Base-by-base conservation (phyloP, 2,329 filamentous ascomycete species). In the Aspergillus clavatus region DNA sequence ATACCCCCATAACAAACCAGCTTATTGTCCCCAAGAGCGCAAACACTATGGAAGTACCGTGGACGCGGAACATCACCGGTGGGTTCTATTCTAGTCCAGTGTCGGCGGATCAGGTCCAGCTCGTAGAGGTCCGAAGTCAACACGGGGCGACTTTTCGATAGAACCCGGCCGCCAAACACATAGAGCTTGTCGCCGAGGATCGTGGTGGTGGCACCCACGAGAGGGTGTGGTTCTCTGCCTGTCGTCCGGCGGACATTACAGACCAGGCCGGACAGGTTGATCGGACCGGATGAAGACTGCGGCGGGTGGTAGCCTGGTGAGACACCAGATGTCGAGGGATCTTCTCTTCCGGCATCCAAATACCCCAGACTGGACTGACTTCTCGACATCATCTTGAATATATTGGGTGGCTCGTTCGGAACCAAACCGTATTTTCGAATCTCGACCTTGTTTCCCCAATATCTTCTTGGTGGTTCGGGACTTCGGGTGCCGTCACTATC, bases 1-100 rank as follows among this genome's bases (percentile, higher is more conserved):
- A 98, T 98, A 56, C 93, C 93, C 46, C 93, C 93, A 67, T 97
- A 98, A 69, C 91, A 97, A 3, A 98, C 91, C 66, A 98, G 77
- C 68, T 97, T 98, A 2, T 89, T 91, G 63, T 97, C 93, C 18
- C 93, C 93, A 2, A 98, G 72, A 1, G 88, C 80, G 65, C 93
- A 98, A 66, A 97, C 87, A 53, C 89, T 97, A 72, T 98, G 93
- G 55, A 98, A 98, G 66, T 98, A 98, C 50, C 93, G 81, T 7
- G 93, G 89, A 2, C 89, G 86, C 1, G 93, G 93, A 28, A 94
- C 74, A 58, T 97, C 89, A 36, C 93, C 93, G 22, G 75, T 78
- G 0, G 87, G 83, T 42, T 95, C 87, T 19, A 97, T 67, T 65
- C 90, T 96, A 10, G 84, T 89, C 93, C 93, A 98, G 68, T 97